Base-by-base conservation (phyloP, 768 basidiomycete species). In the Hygrophorus russula region DNA sequence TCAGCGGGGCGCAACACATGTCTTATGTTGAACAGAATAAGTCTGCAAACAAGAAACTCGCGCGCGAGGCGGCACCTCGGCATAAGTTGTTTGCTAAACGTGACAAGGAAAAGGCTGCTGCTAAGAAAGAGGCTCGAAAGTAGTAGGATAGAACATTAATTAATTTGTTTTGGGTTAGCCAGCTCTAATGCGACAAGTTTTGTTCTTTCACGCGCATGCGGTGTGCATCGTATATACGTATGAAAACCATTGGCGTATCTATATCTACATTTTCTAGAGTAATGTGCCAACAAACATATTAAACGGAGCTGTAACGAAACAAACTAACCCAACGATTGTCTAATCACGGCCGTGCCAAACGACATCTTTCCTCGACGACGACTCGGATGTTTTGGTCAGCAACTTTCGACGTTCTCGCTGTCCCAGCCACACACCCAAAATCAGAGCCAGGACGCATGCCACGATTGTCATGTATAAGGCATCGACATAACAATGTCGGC, bases 1-100 rank as follows among this genome's bases (percentile, higher is more conserved):
- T 94, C 51, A 88, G 85, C 58, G 91, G 91, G 27, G 88, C 78
- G 3, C 85, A 88, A 53, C 87, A 88, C 53, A 91, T 92, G 89
- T 87, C 85, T 37, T 93, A 92, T 54, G 72, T 89, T 37, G 90
- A 92, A 63, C 83, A 89, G 60, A 91, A 92, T 66, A 89, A 88
- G 61, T 84, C 82, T 15, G 85, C 80, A 40, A 93, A 93, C 71
- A 86, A 83, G 68, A 78, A 76, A 45, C 68, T 88, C 8, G 76
- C 82, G 19, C 67, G 69, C 29, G 73, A 70, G 44, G 52, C 61
- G 13, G 59, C 70, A 33, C 69, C 70, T 44, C 74, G 87, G 39
- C 78, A 87, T 68, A 87, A 84, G 61, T 59, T 90, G 18, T 91
- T 92, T 59, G 70, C 76, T 39, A 88, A 87, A 60, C 79, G 88